phyloP scores from a whole-genome alignment of 75 land plant species.

The Cupressus sempervirens region DNA sequence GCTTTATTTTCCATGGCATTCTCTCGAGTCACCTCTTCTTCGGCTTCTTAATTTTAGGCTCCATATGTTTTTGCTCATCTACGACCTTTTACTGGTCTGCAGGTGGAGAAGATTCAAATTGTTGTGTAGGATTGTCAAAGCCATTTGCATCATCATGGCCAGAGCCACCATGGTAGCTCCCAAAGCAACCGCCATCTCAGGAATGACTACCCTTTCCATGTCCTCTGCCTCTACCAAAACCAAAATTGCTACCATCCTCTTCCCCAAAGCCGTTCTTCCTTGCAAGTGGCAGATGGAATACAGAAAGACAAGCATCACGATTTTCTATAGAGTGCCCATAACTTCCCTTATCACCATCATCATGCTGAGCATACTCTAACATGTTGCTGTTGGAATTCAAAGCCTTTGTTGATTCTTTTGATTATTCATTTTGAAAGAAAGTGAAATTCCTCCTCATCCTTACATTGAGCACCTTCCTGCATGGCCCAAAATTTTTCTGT shows the following conservation, averaged over 20 bases:
- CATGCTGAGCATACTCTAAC: constrained; percentile 52
- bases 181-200: constrained; percentile 13
- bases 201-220: not conserved
- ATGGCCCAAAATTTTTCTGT: constrained; percentile 47
- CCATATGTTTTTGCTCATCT: constrained; percentile 19
- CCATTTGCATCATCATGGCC: constrained; percentile 8
- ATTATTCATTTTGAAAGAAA: constrained; percentile 42
- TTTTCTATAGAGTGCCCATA: constrained; percentile 12
- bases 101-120: not conserved
- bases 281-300: too few species aligned
- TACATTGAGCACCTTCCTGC: constrained; percentile 45
- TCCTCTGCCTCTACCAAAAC: constrained; percentile 7
- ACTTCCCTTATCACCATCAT: constrained; percentile 45
- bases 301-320: constrained; percentile 9
- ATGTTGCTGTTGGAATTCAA: constrained; percentile 43
- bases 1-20: constrained; percentile 17
- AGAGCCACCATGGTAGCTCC: constrained; percentile 8
- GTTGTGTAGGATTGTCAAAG: not conserved
- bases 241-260: not conserved
- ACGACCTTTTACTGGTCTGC: not conserved
- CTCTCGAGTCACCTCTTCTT: constrained; percentile 28
- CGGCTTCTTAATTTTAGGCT: constrained; percentile 33
- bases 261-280: not conserved
- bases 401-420: constrained; percentile 50
- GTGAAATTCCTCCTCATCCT: constrained; percentile 58